Conservation (phyloP, 106 monocot species). For the Dendrobium nobile region DNA sequence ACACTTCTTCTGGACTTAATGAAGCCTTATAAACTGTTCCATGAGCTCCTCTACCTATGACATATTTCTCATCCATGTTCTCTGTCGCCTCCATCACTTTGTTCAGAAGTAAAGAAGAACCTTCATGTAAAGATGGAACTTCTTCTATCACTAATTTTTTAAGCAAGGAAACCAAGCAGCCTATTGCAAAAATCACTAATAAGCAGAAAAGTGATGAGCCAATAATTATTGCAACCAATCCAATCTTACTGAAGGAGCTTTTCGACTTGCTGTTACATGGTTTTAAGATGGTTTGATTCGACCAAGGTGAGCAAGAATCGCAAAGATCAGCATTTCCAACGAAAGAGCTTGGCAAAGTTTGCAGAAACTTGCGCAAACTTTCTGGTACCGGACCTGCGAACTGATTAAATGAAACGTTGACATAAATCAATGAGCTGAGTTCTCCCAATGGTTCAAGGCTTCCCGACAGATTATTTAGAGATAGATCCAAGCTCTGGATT, state of each 20-base stretch:
- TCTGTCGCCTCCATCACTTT: conserved; percentile 79
- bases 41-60: conserved; percentile 66
- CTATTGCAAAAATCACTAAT: conserved; percentile 26
- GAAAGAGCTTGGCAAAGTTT: conserved; percentile 51
- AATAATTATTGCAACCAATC: conserved; percentile 30
- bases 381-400: conserved; percentile 57
- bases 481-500: conserved; percentile 63
- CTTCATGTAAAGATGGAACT: conserved; percentile 31
- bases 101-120: conserved; percentile 59
- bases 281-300: conserved; percentile 14
- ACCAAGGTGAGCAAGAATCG: conserved; percentile 38
- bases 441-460: conserved; percentile 24
- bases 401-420: conserved; percentile 75
- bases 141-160: conserved; percentile 17
- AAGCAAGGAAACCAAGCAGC: conserved; percentile 8
- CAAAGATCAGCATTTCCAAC: conserved; percentile 68
- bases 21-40: conserved; percentile 88
- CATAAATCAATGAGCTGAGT: conserved; percentile 29
- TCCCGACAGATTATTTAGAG: conserved; percentile 70
- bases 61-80: conserved; percentile 61
- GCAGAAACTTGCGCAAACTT: conserved; percentile 33
- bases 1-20: conserved; percentile 34
- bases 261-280: conserved; percentile 23
- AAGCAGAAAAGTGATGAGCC: conserved; percentile 29
- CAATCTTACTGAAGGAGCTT: conserved; percentile 17